Percentiles rank a stretch among this genome's conserved stretches.
These are phyloP conservation scores for Lojkania enalia DNA, from an alignment of 2,329 filamentous ascomycete genomes.

Conservation along the genomic window DNA sequence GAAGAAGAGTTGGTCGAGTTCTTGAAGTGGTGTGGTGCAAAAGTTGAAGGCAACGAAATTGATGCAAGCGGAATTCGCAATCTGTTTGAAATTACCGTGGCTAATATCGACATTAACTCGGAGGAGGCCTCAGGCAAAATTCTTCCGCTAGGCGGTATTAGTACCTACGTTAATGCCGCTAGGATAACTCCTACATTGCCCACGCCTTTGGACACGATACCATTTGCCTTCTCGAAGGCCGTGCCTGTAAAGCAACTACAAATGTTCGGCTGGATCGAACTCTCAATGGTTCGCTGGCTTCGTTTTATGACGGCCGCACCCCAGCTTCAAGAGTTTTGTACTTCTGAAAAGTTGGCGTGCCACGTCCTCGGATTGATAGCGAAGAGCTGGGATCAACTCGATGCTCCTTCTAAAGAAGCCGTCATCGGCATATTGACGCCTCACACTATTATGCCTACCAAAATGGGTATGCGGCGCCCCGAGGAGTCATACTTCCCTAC, in stretches of 20 bases:
- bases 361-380: slow-evolving; percentile 80
- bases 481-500: slow-evolving; percentile 86
- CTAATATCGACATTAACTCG: slow-evolving; percentile 59
- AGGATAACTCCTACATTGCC: slow-evolving; percentile 82
- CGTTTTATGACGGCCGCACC: slow-evolving; percentile 68
- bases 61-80: slow-evolving; percentile 68
- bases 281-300: slow-evolving; percentile 86
- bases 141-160: slow-evolving; percentile 75
- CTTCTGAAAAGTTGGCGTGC: slow-evolving; percentile 71
- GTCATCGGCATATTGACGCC: slow-evolving; percentile 67
- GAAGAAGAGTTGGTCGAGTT: slow-evolving; percentile 80
- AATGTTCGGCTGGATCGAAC: slow-evolving; percentile 80
- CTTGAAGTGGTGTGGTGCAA: slow-evolving; percentile 78
- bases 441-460: slow-evolving; percentile 83
- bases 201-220: slow-evolving; percentile 78
- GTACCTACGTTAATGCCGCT: slow-evolving; percentile 72
- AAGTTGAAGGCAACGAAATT: slow-evolving; percentile 71
- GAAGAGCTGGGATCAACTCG: slow-evolving; percentile 86
- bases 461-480: slow-evolving; percentile 83
- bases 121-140: slow-evolving; percentile 66
- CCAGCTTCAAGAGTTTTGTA: slow-evolving; percentile 65
- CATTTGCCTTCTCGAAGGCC: slow-evolving; percentile 77
- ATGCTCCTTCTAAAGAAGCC: slow-evolving; percentile 64
- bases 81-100: slow-evolving; percentile 80
- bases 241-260: slow-evolving; percentile 71